Base-by-base conservation (phyloP, 2,329 filamentous ascomycete genomes). In the Trichoderma sp. region DNA sequence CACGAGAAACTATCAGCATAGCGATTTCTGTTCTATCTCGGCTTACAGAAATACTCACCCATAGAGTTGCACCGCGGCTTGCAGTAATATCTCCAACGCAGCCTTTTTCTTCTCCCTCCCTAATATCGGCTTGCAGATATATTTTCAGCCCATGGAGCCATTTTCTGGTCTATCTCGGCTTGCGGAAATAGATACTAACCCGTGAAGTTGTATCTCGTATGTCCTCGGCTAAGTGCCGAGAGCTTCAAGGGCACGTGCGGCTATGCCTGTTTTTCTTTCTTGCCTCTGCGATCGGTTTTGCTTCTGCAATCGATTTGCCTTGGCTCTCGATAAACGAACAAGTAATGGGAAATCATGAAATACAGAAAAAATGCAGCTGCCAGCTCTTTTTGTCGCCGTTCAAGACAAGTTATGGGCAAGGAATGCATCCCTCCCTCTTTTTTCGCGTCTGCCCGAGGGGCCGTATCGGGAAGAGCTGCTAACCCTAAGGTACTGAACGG, bases 341-440 rank as follows among this genome's bases (percentile, higher is more conserved):
- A 19, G 29, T 1, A 33, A 19, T 24, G 13, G n/a, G 6, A 66
- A 33, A 24, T 49, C 53, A 66, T 21, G 47, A 37, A 37, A 24
- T 27, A 3, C 11, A 4, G 47, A n/a, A 14, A 24, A 33, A 35
- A 35, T n/a, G 11, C 19, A 29, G 27, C 49, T n/a, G 14, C 16
- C 53, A 21, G 33, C 19, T 11, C 31, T 14, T 27, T 19, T 13
- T 19, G 37, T 33, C 62, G 11, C 13, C 24, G 16, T 13, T 16
- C 16, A 16, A 35, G 37, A 35, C 35, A 11, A 27, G 37, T n/a
- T 35, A 66, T 58, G 62, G 29, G 33, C 33, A 37, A 37, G 52
- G 62, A 49, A 43, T 7, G 53, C 27, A 47, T 10, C 13, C 57
- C 53, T 66, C 62, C 62, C 62, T 66, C 31, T 27, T 14, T 16